Percentiles rank a stretch among this genome's conserved stretches.
Evolutionary conservation across 2,329 filamentous ascomycete species (phyloP).

Genomic region (Fusarium sp.): DNA sequence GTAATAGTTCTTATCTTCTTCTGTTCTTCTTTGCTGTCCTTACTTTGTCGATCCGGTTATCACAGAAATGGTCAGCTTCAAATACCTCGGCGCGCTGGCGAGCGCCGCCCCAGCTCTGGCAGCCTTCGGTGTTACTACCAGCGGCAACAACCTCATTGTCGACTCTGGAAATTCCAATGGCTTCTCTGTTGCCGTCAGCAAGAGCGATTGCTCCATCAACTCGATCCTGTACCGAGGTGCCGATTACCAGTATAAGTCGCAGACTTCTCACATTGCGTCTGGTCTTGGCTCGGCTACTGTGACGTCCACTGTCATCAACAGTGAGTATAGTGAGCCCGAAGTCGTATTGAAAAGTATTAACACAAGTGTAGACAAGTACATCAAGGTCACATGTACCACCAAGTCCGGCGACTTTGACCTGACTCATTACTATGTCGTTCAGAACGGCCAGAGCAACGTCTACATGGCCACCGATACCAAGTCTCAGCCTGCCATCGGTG

Average conservation of each 20-base stretch:
- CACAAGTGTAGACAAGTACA: constrained; percentile 56
- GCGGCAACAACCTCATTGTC: constrained; percentile 59
- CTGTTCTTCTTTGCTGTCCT: not conserved
- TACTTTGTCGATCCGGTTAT: constrained; percentile 31
- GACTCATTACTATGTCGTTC: constrained; percentile 74
- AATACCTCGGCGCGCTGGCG: constrained; percentile 47
- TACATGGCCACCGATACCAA: constrained; percentile 74
- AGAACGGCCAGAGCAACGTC: constrained; percentile 70
- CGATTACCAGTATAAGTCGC: constrained; percentile 67
- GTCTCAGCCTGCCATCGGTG: constrained; percentile 67
- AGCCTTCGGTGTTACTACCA: constrained; percentile 60
- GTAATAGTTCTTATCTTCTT: not conserved
- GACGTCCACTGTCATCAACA: constrained; percentile 57
- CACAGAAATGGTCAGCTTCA: constrained; percentile 44
- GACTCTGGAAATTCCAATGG: constrained; percentile 64
- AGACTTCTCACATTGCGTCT: constrained; percentile 58
- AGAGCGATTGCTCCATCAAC: constrained; percentile 72
- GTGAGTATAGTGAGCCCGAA: constrained; percentile 22
- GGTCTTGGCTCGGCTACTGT: constrained; percentile 66
- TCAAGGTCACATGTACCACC: constrained; percentile 73
- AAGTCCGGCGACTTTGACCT: constrained; percentile 60
- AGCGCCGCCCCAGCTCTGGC: constrained; percentile 52
- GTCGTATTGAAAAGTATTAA: constrained; percentile 11
- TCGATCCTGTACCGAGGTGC: constrained; percentile 71
- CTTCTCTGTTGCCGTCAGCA: constrained; percentile 65